Conservation (phyloP, 2,329 filamentous ascomycete genomes). For the Ploettnerulaceae sp. region DNA sequence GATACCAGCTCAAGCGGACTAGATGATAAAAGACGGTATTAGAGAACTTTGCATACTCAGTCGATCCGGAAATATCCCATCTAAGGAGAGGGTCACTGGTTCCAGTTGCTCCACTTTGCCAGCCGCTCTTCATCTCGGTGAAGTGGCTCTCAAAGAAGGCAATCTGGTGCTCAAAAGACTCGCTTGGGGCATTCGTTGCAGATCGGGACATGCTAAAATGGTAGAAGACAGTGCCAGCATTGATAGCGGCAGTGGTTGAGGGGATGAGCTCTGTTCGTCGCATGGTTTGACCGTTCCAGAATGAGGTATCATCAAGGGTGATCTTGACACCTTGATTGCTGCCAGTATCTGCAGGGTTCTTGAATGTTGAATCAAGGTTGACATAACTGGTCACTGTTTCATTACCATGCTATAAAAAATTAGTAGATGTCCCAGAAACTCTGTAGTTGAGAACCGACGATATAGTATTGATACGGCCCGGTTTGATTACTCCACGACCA, state of each 20-base stretch:
- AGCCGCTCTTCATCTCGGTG: slow-evolving; percentile 70
- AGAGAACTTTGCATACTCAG: slow-evolving; percentile 35
- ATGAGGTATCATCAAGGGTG: slow-evolving; percentile 57
- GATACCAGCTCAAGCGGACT: slow-evolving; percentile 55
- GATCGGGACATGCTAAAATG: slow-evolving; percentile 64
- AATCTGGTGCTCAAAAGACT: slow-evolving; percentile 61
- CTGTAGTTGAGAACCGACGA: slow-evolving; percentile 35
- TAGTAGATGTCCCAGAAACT: too few relatives aligned
- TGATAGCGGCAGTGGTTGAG: slow-evolving; percentile 61
- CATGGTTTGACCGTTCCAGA: slow-evolving; percentile 70
- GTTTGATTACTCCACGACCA: slow-evolving; percentile 65
- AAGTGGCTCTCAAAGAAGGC: slow-evolving; percentile 64
- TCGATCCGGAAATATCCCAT: slow-evolving; percentile 58
- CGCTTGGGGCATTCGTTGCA: slow-evolving; percentile 54
- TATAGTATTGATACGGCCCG: slow-evolving; percentile 71
- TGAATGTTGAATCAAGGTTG: slow-evolving; percentile 44
- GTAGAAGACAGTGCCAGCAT: slow-evolving; percentile 63
- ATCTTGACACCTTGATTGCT: slow-evolving; percentile 64
- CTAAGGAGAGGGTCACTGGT: slow-evolving; percentile 52
- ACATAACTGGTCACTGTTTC: slow-evolving; percentile 35
- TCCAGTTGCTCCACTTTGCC: slow-evolving; percentile 45
- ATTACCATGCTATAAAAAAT: neutral
- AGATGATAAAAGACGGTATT: neutral
- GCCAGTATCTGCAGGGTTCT: slow-evolving; percentile 50
- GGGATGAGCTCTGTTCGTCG: slow-evolving; percentile 70